Conservation (phyloP, 306 rosid species). For the Argentina anserina region DNA sequence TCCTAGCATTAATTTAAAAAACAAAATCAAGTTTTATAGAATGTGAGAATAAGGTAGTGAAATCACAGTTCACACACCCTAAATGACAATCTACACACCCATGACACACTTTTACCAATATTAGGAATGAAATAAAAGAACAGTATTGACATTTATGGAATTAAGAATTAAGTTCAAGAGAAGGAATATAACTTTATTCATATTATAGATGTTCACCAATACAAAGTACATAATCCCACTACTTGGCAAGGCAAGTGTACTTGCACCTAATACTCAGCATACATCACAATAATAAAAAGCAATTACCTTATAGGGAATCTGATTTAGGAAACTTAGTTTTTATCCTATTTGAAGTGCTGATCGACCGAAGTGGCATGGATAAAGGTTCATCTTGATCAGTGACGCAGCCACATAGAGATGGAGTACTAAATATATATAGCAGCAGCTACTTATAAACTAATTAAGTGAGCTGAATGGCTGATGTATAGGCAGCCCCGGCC, state of each 20-base stretch:
- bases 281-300: not conserved
- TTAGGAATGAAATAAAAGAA: too few relatives aligned
- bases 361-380: too few relatives aligned
- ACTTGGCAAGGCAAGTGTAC: slow-evolving; percentile 7
- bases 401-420: not conserved
- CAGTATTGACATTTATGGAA: too few relatives aligned
- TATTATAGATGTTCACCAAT: not conserved
- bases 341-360: not conserved
- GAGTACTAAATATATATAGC: not conserved
- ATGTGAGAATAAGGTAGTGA: too few relatives aligned
- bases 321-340: not conserved
- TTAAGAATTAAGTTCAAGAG: too few relatives aligned
- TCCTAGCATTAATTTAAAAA: too few relatives aligned
- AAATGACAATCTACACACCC: too few relatives aligned
- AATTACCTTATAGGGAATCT: not conserved
- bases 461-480: slow-evolving; percentile 49
- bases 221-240: slow-evolving; percentile 1
- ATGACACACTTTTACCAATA: too few relatives aligned
- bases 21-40: too few relatives aligned
- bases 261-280: not conserved
- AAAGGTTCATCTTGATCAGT: not conserved
- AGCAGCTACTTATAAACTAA: not conserved
- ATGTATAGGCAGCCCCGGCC: slow-evolving; percentile 59
- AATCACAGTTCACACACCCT: too few relatives aligned
- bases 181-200: slow-evolving; percentile 8